Evolutionary conservation across 208 protist genomes (phyloP).

Genomic region (Leishmania tropica): DNA sequence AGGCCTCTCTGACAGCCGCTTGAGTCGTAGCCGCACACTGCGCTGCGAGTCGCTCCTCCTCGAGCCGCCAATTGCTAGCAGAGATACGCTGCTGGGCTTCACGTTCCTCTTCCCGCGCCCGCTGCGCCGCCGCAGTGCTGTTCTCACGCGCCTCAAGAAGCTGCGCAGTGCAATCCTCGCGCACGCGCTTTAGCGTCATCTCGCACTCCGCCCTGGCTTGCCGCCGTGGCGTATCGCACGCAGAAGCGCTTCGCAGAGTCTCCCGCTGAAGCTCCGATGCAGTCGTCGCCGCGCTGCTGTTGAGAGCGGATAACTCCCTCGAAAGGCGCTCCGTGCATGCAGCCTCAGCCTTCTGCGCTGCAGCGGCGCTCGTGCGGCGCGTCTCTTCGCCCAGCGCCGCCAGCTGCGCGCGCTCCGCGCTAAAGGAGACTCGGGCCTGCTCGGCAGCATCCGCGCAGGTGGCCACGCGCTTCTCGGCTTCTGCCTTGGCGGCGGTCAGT

Average conservation of each 20-base stretch:
- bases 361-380: slow-evolving; percentile 11
- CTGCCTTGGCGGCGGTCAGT: not conserved
- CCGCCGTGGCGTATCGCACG: slow-evolving; percentile 2
- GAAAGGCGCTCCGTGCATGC: slow-evolving; percentile 2
- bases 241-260: not conserved
- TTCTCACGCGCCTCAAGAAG: not conserved
- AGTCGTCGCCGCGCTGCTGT: slow-evolving; percentile 4
- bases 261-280: slow-evolving; percentile 7
- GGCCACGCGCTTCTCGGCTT: slow-evolving; percentile 1
- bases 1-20: slow-evolving; percentile 2
- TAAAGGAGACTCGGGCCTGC: not conserved
- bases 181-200: not conserved
- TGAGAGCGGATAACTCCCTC: slow-evolving; percentile 4
- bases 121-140: not conserved
- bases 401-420: slow-evolving; percentile 7
- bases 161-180: not conserved
- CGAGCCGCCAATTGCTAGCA: not conserved
- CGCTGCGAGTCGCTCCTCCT: slow-evolving; percentile 4
- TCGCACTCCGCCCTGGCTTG: not conserved
- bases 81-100: slow-evolving; percentile 2
- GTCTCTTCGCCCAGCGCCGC: slow-evolving; percentile 6
- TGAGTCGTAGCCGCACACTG: slow-evolving; percentile 15
- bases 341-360: slow-evolving; percentile 11
- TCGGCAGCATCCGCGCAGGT: slow-evolving; percentile 10
- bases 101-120: slow-evolving; percentile 12